Base-by-base conservation (phyloP, 2,329 filamentous ascomycete genomes). In the Hymenoscyphus repandus region DNA sequence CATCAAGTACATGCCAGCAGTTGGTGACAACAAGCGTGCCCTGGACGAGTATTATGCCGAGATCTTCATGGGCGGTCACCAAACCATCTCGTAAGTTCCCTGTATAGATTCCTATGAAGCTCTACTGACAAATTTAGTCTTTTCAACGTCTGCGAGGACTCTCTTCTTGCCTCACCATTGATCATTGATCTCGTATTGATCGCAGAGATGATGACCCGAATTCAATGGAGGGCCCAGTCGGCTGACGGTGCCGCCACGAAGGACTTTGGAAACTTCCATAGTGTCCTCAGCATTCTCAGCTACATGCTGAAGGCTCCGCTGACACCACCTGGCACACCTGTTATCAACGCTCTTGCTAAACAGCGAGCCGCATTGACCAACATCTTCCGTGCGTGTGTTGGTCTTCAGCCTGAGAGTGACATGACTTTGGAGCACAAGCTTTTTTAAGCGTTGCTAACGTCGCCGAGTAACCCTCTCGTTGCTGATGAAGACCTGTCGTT, bases 391-490 rank as follows among this genome's bases (percentile, higher is more conserved):
- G 93, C 93, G 59, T 97, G 92, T 66, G 86, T 99, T 64, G 93
- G 93, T 59, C 81, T 99, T 54, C 89, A 96, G 79, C 93, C 93
- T 13, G 93, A 99, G 80, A 93, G 86, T 51, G 93, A 99, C 70
- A 99, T 99, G 93, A 96, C 91, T 37, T 81, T 97, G 47, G 93
- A 99, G 80, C 92, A 97, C 78, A 99, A 97, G 83, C 81, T 97
- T 58, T 91, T 96, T 69, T 88, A 80, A 70, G 45, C 48, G 22
- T 32, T 11, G 18, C 18, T 36, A 7, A n/a, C 18, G 20, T 13
- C 32, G 18, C 20, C 5, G 15, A 12, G 15, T 15, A 27, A 34
- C 18, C 31, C 32, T 7, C 18, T 37, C 6, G 46, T 50, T 47
- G 13, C 15, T 32, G 41, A 27, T 27, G 22, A 27, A 27, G n/a